Evolutionary conservation across 257 asterid species (phyloP).

Genomic region (Lycium ferocissimum): DNA sequence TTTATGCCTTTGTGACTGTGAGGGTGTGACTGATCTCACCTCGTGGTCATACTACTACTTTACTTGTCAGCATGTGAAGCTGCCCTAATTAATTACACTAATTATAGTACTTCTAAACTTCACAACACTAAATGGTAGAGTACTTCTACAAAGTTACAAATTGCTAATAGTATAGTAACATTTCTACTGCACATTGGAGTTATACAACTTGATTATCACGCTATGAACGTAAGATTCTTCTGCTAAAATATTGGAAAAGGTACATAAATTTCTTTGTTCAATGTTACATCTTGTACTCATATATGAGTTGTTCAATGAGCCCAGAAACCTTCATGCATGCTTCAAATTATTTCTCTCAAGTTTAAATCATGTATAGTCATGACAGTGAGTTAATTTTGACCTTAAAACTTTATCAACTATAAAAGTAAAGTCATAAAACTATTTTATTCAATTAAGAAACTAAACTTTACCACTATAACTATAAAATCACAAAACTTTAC

Average conservation of each 20-base stretch:
- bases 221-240: neutral
- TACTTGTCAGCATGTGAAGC: neutral
- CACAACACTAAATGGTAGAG: neutral
- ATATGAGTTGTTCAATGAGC: neutral
- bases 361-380: neutral
- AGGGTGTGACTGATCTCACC: slow-evolving; percentile 6
- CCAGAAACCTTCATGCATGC: neutral
- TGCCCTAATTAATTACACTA: neutral
- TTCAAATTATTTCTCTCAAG: neutral
- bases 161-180: neutral
- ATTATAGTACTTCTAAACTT: neutral
- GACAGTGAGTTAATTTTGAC: neutral
- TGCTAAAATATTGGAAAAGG: neutral
- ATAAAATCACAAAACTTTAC: neutral
- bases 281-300: neutral
- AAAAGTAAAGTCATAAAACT: too few relatives aligned
- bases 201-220: slow-evolving; percentile 20
- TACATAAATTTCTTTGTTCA: slow-evolving; percentile 6
- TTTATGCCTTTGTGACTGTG: neutral
- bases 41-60: slow-evolving; percentile 6
- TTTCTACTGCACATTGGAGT: slow-evolving; percentile 3
- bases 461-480: too few relatives aligned
- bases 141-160: too few relatives aligned
- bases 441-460: too few relatives aligned
- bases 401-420: too few relatives aligned